A percentile compares a stretch with the other conserved stretches of the same genome.
phyloP scores from a whole-genome alignment of 192 early-diverging fungal genomes.

The Phycomyces nitens region DNA sequence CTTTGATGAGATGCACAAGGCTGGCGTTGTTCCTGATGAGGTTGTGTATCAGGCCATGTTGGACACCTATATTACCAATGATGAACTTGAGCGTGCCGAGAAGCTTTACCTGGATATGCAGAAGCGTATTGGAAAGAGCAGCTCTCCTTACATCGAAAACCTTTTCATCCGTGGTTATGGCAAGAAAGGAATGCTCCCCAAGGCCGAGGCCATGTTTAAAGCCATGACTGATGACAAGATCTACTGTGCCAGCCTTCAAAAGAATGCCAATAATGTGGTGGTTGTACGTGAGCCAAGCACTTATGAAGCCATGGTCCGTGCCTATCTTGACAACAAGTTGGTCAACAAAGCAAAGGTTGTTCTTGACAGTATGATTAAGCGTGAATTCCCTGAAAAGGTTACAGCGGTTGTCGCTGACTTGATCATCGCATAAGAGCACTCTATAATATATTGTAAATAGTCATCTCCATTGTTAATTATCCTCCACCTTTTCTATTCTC shows the following conservation, averaged over 20 bases:
- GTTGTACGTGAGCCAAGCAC: constrained; percentile 52
- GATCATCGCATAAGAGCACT: constrained; percentile 1
- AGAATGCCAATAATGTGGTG: constrained; percentile 21
- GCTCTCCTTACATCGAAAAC: constrained; percentile 57
- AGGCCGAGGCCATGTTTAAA: constrained; percentile 46
- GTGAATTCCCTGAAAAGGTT: constrained; percentile 43
- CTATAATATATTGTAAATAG: too few species aligned
- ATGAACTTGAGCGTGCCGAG: constrained; percentile 39
- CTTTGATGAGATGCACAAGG: constrained; percentile 39
- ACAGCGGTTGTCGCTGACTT: constrained; percentile 31
- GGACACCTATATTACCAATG: constrained; percentile 45
- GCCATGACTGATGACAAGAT: constrained; percentile 44
- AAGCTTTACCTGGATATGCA: constrained; percentile 42
- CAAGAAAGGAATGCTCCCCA: constrained; percentile 28
- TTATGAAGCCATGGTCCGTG: constrained; percentile 56
- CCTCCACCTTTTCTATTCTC: too few species aligned
- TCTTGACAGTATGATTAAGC: constrained; percentile 30
- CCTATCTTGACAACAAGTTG: constrained; percentile 43
- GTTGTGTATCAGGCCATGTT: constrained; percentile 52
- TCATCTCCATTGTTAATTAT: too few species aligned
- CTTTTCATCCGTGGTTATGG: constrained; percentile 57
- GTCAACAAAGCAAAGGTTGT: constrained; percentile 35
- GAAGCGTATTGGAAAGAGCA: constrained; percentile 15
- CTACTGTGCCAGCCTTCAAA: background rate
- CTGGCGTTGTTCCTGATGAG: constrained; percentile 42